Evolutionary conservation across 306 rosid genomes (phyloP).

Genomic region (Medicago truncatula): DNA sequence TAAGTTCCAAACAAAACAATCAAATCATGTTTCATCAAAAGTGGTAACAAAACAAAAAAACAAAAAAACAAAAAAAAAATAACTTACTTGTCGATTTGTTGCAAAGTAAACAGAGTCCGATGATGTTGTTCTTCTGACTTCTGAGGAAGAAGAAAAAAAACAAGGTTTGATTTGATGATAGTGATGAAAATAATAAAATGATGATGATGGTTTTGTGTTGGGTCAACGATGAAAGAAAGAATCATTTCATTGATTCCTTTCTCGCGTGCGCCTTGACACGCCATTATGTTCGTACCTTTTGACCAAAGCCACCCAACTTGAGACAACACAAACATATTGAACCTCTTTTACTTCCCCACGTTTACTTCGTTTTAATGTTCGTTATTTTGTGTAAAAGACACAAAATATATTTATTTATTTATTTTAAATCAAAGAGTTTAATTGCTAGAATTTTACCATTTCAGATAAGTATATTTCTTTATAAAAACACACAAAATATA

Average conservation of each 20-base stretch:
- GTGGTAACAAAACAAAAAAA: neutral
- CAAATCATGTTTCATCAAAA: constrained; percentile 7
- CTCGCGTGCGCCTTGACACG: neutral
- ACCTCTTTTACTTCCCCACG: neutral
- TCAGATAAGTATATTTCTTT: too few species aligned
- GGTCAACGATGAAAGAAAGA: constrained; percentile 13
- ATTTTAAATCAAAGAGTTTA: too few species aligned
- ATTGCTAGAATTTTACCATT: too few species aligned
- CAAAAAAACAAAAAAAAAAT: neutral
- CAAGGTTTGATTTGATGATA: neutral
- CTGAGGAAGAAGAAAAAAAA: neutral
- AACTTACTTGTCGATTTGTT: constrained; percentile 5
- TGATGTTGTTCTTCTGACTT: neutral
- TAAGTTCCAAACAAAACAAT: constrained; percentile 19
- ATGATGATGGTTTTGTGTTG: neutral
- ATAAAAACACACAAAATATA: too few species aligned
- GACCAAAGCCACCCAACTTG: constrained; percentile 8
- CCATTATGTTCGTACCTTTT: neutral
- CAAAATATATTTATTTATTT: too few species aligned
- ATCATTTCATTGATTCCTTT: neutral
- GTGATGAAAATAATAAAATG: neutral
- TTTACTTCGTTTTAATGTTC: neutral
- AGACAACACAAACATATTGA: neutral
- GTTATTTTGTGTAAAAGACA: too few species aligned
- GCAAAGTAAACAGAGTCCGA: neutral